Evolutionary conservation across 192 early-diverging fungal genomes (phyloP).

Genomic region (Mortierella hygrophila): DNA sequence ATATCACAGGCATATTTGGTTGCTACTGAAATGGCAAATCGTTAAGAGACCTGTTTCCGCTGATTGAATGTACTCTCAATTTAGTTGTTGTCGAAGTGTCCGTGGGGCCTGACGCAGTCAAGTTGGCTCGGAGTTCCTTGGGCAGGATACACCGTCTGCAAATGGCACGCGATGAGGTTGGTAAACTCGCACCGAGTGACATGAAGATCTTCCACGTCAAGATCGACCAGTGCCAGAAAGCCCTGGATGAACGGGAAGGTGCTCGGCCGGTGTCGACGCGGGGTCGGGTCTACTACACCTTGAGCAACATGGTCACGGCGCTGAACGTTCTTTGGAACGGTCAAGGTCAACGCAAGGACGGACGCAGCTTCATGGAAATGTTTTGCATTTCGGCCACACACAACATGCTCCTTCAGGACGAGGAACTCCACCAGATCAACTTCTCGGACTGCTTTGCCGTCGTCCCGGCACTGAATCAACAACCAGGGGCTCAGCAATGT

Average conservation of each 20-base stretch:
- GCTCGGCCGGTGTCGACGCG: background rate
- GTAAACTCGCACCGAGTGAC: background rate
- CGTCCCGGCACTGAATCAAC: background rate
- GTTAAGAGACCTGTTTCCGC: background rate
- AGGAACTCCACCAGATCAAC: background rate
- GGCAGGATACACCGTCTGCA: conserved; percentile 1
- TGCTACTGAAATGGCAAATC: background rate
- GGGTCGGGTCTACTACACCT: background rate
- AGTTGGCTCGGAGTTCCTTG: background rate
- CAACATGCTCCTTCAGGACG: background rate
- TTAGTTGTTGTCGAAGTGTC: background rate
- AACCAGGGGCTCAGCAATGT: background rate
- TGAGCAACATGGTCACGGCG: background rate
- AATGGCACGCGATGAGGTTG: background rate
- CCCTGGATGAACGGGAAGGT: background rate
- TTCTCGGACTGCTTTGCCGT: conserved; percentile 4
- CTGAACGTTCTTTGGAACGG: background rate
- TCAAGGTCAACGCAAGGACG: background rate
- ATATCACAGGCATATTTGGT: background rate
- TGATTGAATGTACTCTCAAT: background rate
- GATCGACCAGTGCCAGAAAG: background rate
- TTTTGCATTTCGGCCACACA: background rate
- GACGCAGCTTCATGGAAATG: background rate
- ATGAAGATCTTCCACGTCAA: background rate
- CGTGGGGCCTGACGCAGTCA: background rate